Conservation (phyloP, 2,329 filamentous ascomycete genomes). For the Colletotrichum sp. region DNA sequence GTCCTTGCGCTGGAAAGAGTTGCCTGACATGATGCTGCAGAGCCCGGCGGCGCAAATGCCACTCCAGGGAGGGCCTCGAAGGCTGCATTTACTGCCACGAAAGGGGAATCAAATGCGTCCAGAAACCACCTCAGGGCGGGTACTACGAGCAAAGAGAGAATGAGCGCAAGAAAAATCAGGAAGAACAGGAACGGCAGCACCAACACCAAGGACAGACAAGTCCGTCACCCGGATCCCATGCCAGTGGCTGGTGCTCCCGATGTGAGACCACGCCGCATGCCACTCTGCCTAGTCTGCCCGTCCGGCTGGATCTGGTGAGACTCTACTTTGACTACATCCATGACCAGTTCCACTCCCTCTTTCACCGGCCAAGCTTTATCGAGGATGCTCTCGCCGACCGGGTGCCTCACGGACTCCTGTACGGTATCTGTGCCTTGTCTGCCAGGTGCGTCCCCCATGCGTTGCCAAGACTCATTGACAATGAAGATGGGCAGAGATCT, state of each 20-base stretch:
- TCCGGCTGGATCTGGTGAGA: conserved; percentile 30
- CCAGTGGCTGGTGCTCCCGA: conserved; percentile 5
- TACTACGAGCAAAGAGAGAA: conserved; percentile 23
- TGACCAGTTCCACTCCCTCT: conserved; percentile 39
- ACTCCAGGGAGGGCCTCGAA: conserved; percentile 35
- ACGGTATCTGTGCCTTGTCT: conserved; percentile 29
- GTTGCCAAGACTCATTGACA: not conserved
- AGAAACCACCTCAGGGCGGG: conserved; percentile 29
- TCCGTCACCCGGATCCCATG: not conserved
- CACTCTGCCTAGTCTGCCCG: conserved; percentile 20
- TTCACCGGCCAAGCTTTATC: conserved; percentile 32
- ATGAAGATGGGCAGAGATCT: not conserved
- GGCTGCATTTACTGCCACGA: conserved; percentile 58
- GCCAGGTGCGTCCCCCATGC: conserved; percentile 22
- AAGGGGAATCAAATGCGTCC: conserved; percentile 53
- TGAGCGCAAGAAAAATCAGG: not conserved
- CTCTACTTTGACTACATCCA: conserved; percentile 39
- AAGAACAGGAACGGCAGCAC: not conserved
- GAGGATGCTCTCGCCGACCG: conserved; percentile 27
- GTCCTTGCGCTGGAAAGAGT: not conserved
- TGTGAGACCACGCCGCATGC: conserved; percentile 4
- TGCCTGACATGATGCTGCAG: conserved; percentile 12
- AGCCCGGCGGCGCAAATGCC: conserved; percentile 21
- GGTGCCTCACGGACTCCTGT: conserved; percentile 26
- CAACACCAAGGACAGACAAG: not conserved